Conservation (phyloP, 2,329 filamentous ascomycete species). For the Graphium sp. region DNA sequence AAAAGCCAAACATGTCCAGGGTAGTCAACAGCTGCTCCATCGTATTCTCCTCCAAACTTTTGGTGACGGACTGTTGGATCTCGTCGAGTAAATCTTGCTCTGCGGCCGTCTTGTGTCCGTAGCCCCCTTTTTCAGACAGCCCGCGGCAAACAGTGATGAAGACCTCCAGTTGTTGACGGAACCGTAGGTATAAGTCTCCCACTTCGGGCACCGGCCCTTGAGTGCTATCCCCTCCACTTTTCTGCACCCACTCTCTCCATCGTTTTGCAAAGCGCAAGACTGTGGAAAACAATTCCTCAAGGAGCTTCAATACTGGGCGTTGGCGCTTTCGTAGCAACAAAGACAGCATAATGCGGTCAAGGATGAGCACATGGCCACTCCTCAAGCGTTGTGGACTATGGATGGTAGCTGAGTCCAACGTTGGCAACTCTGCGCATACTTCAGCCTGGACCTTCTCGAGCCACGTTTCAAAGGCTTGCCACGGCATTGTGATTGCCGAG, state of each 20-base stretch:
- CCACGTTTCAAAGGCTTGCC: conserved; percentile 52
- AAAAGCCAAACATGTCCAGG: conserved; percentile 57
- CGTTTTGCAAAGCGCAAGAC: conserved; percentile 56
- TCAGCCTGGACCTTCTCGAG: conserved; percentile 45
- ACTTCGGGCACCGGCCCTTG: conserved; percentile 8
- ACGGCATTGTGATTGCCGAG: conserved; percentile 55
- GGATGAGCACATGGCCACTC: conserved; percentile 51
- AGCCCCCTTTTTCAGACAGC: conserved; percentile 45
- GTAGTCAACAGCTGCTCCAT: conserved; percentile 52
- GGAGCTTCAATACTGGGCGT: conserved; percentile 49
- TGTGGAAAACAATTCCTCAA: conserved; percentile 60
- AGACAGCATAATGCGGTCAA: conserved; percentile 60
- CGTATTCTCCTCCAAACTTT: conserved; percentile 32
- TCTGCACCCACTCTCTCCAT: conserved; percentile 20
- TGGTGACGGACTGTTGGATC: conserved; percentile 18
- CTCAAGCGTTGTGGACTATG: conserved; percentile 50
- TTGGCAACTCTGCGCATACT: conserved; percentile 25
- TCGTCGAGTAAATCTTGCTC: conserved; percentile 12
- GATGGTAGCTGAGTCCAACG: conserved; percentile 25
- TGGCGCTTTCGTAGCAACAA: conserved; percentile 62
- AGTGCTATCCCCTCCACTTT: conserved; percentile 8
- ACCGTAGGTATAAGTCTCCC: conserved; percentile 39
- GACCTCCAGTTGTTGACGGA: conserved; percentile 55
- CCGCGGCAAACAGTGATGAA: conserved; percentile 60
- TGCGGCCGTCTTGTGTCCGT: conserved; percentile 16